Base-by-base conservation (phyloP, 495 filamentous ascomycete genomes). In the Rhizodiscina lignyota region DNA sequence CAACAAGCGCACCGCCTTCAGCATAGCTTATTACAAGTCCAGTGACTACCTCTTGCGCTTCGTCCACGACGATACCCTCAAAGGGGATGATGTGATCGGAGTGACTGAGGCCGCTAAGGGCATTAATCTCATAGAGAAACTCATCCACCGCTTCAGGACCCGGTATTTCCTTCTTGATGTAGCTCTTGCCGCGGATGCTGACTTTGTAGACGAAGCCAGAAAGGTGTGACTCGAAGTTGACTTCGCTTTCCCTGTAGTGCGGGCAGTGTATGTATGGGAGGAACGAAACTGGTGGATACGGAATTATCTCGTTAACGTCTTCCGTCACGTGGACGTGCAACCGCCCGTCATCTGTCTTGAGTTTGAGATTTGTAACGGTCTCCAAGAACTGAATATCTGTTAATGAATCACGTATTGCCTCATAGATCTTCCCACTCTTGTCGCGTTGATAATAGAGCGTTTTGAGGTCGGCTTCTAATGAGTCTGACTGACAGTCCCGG, bases 191-290 rank as follows among this genome's bases (percentile, higher is more conserved):
- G 24, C 13, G 6, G 13, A 27, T 13, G 17, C 58, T 64, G 30
- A 97, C 85, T 58, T 87, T 93, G 65, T 97, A 97, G 21, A 97
- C 89, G 52, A 96, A 97, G 0, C 89, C 89, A 6, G 89, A 94
- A 44, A 96, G 64, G 51, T 97, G 89, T 2, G 80, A 77, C 42
- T 91, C 79, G 50, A 97, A 96, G 35, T 78, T 66, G 2, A 96
- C 52, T 12, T 79, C 68, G 30, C 67, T 67, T 51, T 94, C 86
- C 17, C 59, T 68, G 44, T 85, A 68, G 20, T 68, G 64, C 12
- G 58, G 66, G 43, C 79, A 83, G 12, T 58, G 49, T 35, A 96
- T 61, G 56, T 94, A 87, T 16, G 74, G 64, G 39, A 94, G 67
- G 42, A 79, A 70, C 35, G 69, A 70, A 21, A 78, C 56, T 0